Percentiles rank a stretch among this genome's conserved stretches.
Evolutionary conservation across 441 rosid genomes (phyloP).

Genomic region (Pelargonium fulgidum): DNA sequence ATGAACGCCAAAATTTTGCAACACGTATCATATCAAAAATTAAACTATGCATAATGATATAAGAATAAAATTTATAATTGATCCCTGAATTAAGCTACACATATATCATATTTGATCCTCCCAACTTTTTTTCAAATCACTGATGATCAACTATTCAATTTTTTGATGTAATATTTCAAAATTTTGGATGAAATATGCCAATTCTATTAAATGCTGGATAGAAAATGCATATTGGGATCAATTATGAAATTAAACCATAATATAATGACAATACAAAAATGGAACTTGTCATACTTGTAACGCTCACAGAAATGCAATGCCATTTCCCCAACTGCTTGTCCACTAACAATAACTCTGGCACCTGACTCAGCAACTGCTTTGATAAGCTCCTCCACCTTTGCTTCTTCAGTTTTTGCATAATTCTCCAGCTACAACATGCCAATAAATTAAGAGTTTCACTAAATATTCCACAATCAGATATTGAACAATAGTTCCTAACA

Average conservation of each 20-base stretch:
- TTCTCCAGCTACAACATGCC: conserved; percentile 61
- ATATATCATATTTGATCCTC: no score
- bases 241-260: no score
- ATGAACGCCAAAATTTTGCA: not conserved
- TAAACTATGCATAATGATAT: no score
- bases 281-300: conserved; percentile 55
- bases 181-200: no score
- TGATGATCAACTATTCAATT: no score
- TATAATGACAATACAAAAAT: not conserved
- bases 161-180: no score
- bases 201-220: no score
- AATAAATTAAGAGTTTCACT: not conserved
- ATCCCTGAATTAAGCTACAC: no score
- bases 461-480: no score
- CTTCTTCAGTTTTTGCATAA: conserved; percentile 97
- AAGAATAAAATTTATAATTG: no score
- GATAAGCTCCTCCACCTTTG: conserved; percentile 86
- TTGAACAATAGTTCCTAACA: not conserved
- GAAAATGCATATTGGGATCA: no score
- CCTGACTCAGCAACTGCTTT: conserved; percentile 96
- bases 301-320: conserved; percentile 99
- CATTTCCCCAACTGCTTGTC: conserved; percentile 98
- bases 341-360: conserved; percentile 93
- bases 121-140: no score
- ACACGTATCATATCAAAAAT: not conserved